Evolutionary conservation across 306 rosid genomes (phyloP).

Genomic region (Prunus persica): Prunus_persica_NCBIv2 NC_034014.1:24234501-24235000

Average conservation of each 20-base stretch:
- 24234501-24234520: neutral
- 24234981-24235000: constrained; percentile 69
- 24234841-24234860: constrained; percentile 1
- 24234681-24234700: constrained; percentile 56
- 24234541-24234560: neutral
- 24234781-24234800: constrained; percentile 29
- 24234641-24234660: constrained; percentile 26
- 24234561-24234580: neutral
- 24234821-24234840: constrained; percentile 7
- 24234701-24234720: constrained; percentile 27
- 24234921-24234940: constrained; percentile 40
- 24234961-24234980: constrained; percentile 88
- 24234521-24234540: neutral
- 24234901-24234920: constrained; percentile 8
- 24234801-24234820: constrained; percentile 4
- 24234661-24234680: constrained; percentile 10
- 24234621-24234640: neutral
- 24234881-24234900: constrained; percentile 30
- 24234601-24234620: constrained; percentile 3
- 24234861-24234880: constrained; percentile 25
- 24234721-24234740: constrained; percentile 47
- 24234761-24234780: constrained; percentile 12
- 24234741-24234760: constrained; percentile 45
- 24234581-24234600: neutral
- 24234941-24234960: constrained; percentile 82